Conservation (phyloP, 805 yeast genomes). For the Nakazawaea anatomiae region DNA sequence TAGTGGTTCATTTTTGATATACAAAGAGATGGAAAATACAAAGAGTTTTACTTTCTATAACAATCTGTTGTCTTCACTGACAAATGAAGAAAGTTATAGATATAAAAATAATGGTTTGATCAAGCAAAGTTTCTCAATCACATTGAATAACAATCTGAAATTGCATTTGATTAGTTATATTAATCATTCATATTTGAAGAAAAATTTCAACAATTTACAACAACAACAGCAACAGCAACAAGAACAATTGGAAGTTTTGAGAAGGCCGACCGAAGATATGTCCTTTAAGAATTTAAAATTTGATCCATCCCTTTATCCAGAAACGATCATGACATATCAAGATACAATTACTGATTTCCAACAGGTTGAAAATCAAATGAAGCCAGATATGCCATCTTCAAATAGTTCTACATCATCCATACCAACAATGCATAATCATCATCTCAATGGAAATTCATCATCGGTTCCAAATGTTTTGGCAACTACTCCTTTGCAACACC, state of each 20-base stretch:
- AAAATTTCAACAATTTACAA: constrained; percentile 17
- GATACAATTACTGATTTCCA: constrained; percentile 8
- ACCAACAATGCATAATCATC: background rate
- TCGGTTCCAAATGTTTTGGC: background rate
- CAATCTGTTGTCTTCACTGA: background rate
- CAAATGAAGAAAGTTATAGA: constrained; percentile 26
- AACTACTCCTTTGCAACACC: background rate
- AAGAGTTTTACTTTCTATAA: constrained; percentile 6
- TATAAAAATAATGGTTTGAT: constrained; percentile 49
- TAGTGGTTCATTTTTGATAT: constrained; percentile 54
- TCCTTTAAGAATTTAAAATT: constrained; percentile 21
- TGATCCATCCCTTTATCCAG: constrained; percentile 18
- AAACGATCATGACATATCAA: constrained; percentile 11
- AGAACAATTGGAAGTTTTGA: constrained; percentile 13
- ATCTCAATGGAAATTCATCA: background rate
- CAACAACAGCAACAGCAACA: constrained; percentile 18
- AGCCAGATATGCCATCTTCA: background rate
- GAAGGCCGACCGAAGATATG: constrained; percentile 41
- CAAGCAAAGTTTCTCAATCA: constrained; percentile 59
- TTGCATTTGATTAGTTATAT: constrained; percentile 59
- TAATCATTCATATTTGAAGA: constrained; percentile 10
- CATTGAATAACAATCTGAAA: constrained; percentile 45
- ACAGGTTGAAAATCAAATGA: constrained; percentile 1
- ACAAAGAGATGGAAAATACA: constrained; percentile 51
- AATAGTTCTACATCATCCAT: background rate